Base-by-base conservation (phyloP, 148 eudicot species). In the Beta vulgaris region DNA sequence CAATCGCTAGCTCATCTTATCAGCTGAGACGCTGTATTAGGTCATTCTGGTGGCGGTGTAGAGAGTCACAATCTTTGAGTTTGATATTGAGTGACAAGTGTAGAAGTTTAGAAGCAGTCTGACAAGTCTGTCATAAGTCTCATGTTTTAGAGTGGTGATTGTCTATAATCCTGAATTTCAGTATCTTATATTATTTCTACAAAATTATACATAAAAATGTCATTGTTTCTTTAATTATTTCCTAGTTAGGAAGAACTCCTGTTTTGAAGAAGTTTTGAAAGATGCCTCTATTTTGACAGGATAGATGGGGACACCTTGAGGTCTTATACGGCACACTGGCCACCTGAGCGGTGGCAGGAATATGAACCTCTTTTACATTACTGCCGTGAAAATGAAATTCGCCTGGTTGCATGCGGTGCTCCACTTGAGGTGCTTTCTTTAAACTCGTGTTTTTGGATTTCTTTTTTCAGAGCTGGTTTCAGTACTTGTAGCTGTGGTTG, bases 281-380 rank as follows among this genome's bases (percentile, higher is more conserved):
- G 64, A 68, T 64, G 75, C 73, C 73, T 82, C 48, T 85, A 57
- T 73, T 81, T 62, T 85, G 73, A 63, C 93, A 94, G 98, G 84
- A 90, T 94, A 78, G 84, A 80, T 73, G 98, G 90, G 76, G 96
- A 88, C 73, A 82, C 81, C 19, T 78, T 94, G 67, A 88, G 88
- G 80, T 78, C 88, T 66, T 89, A 78, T 77, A 86, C 87, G 37
- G 67, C 91, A 76, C 88, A 91, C 84, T 94, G 97, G 97, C 84
- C 97, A 57, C 87, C 98, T 73, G 82, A 94, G 68, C 81, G 90
- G 65, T 94, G 98, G 98, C 97, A 85, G 79, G 98, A 94, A 76
- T 90, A 87, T 73, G 96, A 90, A 80, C 93, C 96, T 51, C 91
- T 94, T 69, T 79, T 94, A 74, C 85, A 34, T 78, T 94, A 87